Evolutionary conservation across 768 basidiomycete species (phyloP), one percentile per base, ranked within the genome.

Genomic region (Lentinus brumalis): DNA sequence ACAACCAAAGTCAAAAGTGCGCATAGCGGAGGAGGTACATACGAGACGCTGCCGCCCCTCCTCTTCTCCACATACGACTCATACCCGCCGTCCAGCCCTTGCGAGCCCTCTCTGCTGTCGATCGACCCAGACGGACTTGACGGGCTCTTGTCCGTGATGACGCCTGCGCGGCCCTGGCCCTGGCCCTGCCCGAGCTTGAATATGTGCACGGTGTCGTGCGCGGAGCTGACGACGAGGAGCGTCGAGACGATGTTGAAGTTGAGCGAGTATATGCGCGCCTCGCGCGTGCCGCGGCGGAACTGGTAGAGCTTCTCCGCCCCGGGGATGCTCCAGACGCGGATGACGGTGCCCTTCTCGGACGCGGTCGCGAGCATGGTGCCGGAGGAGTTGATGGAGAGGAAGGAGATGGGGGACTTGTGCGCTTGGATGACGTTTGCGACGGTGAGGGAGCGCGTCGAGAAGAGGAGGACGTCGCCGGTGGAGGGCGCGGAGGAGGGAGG

Each of bases 361-460:
- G 94, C 88, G 6, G 96, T 96, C 21, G 96, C 97, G 44, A 99
- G 87, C 56, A 98, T 81, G 0, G 92, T 92, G 12, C 96, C 96
- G 0, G 88, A 81, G 2, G 86, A 82, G 75, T 96, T 96, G 74
- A 99, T 84, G 6, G 91, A 80, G 50, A 98, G 81, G 68, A 86
- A 87, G 8, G 95, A 91, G 62, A 99, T 88, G 5, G 96, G 93
- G 1, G 94, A 76, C 75, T 98, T 98, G 78, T 99, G 97, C 16
- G 97, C 97, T 70, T 94, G 96, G 59, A 99, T 91, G 68, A 96
- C 94, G 78, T 99, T 98, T 46, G 92, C 86, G 31, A 96, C 92
- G 3, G 91, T 91, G 31, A 98, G 85, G 7, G 92, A 87, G 56
- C 94, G 88, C 2, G 96, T 96, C 53, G 93, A 94, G 81, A 98